A percentile compares a stretch with the other conserved stretches of the same genome.
Conservation (phyloP, 108 stramenopile genomes). For the Cylindrotheca closterium region DNA sequence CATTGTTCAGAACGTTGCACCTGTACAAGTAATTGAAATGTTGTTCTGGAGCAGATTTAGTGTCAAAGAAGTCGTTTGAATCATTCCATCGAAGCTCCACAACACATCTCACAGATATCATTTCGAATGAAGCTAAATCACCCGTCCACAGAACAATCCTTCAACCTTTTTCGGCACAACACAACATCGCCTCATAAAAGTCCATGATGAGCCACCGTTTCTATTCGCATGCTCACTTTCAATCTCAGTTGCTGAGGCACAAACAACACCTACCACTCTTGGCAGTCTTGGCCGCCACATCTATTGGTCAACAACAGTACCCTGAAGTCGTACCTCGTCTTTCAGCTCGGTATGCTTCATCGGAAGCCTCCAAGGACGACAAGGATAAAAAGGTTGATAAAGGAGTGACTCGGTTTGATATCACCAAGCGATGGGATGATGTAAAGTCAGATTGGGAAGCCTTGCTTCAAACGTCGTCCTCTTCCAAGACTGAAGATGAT, state of each 20-base stretch:
- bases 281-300: not conserved
- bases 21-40: too few species aligned
- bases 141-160: not conserved
- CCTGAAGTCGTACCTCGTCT: not conserved
- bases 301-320: too few species aligned
- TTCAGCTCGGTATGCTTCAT: not conserved
- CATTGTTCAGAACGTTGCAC: too few species aligned
- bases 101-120: too few species aligned
- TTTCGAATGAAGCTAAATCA: not conserved
- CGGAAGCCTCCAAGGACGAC: not conserved
- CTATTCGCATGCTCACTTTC: not conserved
- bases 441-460: constrained; percentile 11
- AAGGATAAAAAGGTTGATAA: not conserved
- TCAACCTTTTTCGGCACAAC: not conserved
- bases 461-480: not conserved
- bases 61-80: too few species aligned
- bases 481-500: not conserved
- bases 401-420: constrained; percentile 1
- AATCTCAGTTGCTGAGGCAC: not conserved
- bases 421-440: constrained; percentile 8
- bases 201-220: not conserved
- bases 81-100: too few species aligned
- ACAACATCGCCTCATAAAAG: not conserved
- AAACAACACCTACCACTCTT: not conserved
- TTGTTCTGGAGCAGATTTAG: too few species aligned